Percentiles rank a stretch among this genome's conserved stretches.
Conservation (phyloP, 2,329 filamentous ascomycete genomes). For the Tolypocladium inflatum region DNA sequence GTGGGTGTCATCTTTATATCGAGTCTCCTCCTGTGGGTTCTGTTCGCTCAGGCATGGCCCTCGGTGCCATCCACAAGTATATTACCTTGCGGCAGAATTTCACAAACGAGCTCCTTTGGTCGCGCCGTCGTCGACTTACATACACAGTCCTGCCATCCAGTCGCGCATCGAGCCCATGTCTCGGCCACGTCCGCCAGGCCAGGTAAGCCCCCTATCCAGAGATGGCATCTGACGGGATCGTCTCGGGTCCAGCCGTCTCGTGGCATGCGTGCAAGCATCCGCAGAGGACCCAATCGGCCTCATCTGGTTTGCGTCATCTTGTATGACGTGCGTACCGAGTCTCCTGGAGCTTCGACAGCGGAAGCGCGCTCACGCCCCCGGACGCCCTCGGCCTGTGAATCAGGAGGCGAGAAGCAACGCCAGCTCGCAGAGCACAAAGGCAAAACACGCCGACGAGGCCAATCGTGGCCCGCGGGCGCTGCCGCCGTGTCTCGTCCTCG, state of each 20-base stretch:
- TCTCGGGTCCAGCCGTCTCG: background rate
- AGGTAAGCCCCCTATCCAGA: background rate
- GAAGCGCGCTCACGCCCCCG: background rate
- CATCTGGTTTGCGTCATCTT: background rate
- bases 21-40: background rate
- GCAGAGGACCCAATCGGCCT: background rate
- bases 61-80: background rate
- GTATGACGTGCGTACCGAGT: background rate
- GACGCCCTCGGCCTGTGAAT: background rate
- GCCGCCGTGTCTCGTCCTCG: background rate
- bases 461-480: background rate
- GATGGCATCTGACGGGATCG: background rate
- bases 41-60: background rate
- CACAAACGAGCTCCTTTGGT: background rate
- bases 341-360: background rate
- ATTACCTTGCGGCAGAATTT: accelerated
- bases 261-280: background rate
- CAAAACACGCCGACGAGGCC: background rate
- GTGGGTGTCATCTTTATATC: background rate
- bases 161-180: background rate
- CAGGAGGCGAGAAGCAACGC: background rate
- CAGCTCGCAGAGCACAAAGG: background rate
- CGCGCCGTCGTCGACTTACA: background rate
- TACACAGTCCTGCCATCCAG: background rate
- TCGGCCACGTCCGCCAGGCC: background rate